Conservation (phyloP, 352 stramenopile species). For the Pythium biforme region DNA sequence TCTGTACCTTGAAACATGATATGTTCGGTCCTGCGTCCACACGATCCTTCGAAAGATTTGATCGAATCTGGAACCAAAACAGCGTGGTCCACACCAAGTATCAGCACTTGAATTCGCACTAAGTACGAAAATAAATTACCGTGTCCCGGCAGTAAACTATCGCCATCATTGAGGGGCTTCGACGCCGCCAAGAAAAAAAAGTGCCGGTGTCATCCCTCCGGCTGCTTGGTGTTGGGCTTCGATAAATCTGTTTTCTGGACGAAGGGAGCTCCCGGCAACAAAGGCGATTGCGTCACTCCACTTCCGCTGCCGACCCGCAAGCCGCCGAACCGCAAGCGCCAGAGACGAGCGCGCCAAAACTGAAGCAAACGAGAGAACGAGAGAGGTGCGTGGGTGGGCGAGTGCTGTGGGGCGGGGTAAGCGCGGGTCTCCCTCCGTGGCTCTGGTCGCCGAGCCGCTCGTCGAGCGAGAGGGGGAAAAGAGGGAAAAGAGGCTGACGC, state of each 20-base stretch:
- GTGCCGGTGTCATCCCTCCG: neutral
- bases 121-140: neutral
- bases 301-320: too few species aligned
- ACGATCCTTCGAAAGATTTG: neutral
- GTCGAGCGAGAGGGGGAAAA: neutral
- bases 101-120: neutral
- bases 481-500: neutral
- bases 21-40: neutral
- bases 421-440: too few species aligned
- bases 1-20: neutral
- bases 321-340: neutral
- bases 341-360: neutral
- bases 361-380: neutral
- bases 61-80: neutral
- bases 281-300: neutral
- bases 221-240: neutral
- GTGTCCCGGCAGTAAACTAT: neutral
- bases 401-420: too few species aligned
- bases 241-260: neutral
- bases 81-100: neutral
- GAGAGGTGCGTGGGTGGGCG: neutral
- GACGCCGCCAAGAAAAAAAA: neutral
- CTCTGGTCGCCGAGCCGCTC: too few species aligned
- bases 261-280: neutral
- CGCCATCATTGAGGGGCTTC: neutral